Evolutionary conservation across 768 basidiomycete genomes (phyloP).

Genomic region (Xanthoconium purpureum): DNA sequence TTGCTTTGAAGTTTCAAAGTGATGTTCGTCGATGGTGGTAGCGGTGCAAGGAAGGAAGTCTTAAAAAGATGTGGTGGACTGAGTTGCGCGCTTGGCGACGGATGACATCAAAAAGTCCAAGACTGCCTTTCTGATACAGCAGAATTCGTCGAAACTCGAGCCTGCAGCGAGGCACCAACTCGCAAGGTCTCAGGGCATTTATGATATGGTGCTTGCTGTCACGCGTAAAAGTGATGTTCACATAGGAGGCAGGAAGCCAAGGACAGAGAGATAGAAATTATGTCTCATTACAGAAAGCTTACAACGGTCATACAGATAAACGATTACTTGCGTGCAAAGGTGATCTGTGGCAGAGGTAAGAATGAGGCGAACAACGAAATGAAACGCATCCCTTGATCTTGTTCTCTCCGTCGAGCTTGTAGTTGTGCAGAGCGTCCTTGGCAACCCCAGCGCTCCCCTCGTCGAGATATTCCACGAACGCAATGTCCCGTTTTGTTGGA

Average conservation of each 20-base stretch:
- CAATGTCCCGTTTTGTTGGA: constrained; percentile 95
- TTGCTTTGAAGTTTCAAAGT: constrained; percentile 6
- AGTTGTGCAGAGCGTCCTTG: constrained; percentile 96
- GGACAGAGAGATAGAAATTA: constrained; percentile 19
- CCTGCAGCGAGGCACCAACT: constrained; percentile 23
- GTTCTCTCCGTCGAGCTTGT: constrained; percentile 95
- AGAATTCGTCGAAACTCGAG: constrained; percentile 2
- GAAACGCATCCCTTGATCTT: constrained; percentile 82
- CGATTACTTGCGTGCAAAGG: constrained; percentile 68
- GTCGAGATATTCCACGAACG: constrained; percentile 97
- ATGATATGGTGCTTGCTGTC: constrained; percentile 25
- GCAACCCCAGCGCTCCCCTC: constrained; percentile 87
- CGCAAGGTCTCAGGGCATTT: constrained; percentile 23
- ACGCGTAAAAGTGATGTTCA: constrained; percentile 25
- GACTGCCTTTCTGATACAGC: constrained; percentile 4
- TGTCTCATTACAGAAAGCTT: constrained; percentile 31
- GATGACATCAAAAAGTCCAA: constrained; percentile 3
- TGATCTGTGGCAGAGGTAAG: constrained; percentile 46
- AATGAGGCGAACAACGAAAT: not conserved
- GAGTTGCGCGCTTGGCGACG: constrained; percentile 4
- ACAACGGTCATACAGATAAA: constrained; percentile 28
- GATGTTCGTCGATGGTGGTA: constrained; percentile 9
- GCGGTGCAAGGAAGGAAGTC: constrained; percentile 1
- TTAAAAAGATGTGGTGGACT: not conserved
- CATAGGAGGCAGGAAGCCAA: constrained; percentile 13